A percentile compares a stretch with the other conserved stretches of the same genome.
Evolutionary conservation across 352 stramenopile genomes (phyloP).

Genomic region (Phytophthora uliginosa): DNA sequence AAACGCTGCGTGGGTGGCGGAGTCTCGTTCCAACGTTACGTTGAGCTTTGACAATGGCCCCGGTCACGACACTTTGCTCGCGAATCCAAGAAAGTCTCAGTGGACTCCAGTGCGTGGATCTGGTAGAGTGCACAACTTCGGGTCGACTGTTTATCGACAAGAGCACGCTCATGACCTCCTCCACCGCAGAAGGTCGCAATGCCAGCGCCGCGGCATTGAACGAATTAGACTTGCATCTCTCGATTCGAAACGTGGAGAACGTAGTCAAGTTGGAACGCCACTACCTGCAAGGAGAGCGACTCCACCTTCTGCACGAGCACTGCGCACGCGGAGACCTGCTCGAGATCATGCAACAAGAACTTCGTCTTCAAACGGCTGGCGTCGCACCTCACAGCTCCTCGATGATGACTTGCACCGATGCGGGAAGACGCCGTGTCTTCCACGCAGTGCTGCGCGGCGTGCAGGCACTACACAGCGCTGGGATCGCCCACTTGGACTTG

Average conservation of each 20-base stretch:
- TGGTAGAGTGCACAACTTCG: constrained; percentile 49
- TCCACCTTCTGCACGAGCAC: constrained; percentile 78
- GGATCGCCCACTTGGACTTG: constrained; percentile 94
- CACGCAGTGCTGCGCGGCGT: constrained; percentile 89
- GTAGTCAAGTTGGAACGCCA: constrained; percentile 65
- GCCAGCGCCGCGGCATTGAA: constrained; percentile 60
- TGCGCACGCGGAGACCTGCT: constrained; percentile 75
- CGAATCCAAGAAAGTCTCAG: constrained; percentile 47
- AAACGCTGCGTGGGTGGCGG: constrained; percentile 17
- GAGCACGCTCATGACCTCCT: constrained; percentile 55
- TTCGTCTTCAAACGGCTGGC: constrained; percentile 51
- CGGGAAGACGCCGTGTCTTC: constrained; percentile 53
- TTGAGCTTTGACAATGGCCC: constrained; percentile 1
- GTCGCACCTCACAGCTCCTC: constrained; percentile 30
- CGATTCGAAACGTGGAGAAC: constrained; percentile 42
- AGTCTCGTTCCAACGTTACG: neutral
- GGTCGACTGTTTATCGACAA: constrained; percentile 65
- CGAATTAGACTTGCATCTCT: constrained; percentile 77
- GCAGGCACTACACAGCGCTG: constrained; percentile 82
- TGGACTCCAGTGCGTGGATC: constrained; percentile 62
- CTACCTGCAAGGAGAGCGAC: constrained; percentile 56
- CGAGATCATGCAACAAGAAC: constrained; percentile 58
- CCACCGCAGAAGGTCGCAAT: constrained; percentile 22
- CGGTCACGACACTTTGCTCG: constrained; percentile 29
- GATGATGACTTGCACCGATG: constrained; percentile 52